A percentile compares a stretch with the other conserved stretches of the same genome.
Evolutionary conservation across 495 filamentous ascomycete genomes (phyloP).

Genomic region (Neurospora sp.): DNA sequence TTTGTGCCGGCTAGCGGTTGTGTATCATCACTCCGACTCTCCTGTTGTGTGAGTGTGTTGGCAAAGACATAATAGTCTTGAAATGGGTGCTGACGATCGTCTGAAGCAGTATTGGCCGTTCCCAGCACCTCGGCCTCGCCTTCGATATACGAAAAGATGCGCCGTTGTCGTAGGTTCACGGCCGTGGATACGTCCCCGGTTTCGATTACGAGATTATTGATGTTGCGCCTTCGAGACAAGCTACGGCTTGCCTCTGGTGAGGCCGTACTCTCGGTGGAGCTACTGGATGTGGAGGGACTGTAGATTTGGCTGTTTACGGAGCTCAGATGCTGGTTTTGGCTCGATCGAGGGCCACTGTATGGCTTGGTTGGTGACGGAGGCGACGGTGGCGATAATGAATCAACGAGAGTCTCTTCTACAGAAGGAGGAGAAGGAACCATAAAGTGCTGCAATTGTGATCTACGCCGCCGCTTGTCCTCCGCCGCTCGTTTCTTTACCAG

Average conservation of each 20-base stretch:
- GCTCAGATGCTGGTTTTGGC: not conserved
- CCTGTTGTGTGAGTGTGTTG: not conserved
- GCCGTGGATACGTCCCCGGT: not conserved
- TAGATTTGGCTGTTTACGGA: not conserved
- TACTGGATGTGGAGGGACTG: not conserved
- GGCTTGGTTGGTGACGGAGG: not conserved
- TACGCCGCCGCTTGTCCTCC: conserved; percentile 1
- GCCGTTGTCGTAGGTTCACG: not conserved
- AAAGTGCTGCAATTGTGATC: not conserved
- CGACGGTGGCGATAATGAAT: not conserved
- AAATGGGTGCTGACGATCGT: not conserved
- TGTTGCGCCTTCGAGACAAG: not conserved
- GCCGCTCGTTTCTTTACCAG: conserved; percentile 9
- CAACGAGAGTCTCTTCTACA: not conserved
- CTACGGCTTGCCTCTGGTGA: not conserved
- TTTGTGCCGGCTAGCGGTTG: not conserved
- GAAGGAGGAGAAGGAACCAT: not conserved
- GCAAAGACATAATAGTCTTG: not conserved
- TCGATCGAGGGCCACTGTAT: not conserved
- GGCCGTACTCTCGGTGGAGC: not conserved
- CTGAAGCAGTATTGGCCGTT: not conserved
- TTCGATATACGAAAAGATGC: not conserved
- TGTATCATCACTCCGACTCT: not conserved
- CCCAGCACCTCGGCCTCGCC: not conserved
- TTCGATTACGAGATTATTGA: not conserved